Base-by-base conservation (phyloP, 75 land plant species). In the Gnetum montanum region DNA sequence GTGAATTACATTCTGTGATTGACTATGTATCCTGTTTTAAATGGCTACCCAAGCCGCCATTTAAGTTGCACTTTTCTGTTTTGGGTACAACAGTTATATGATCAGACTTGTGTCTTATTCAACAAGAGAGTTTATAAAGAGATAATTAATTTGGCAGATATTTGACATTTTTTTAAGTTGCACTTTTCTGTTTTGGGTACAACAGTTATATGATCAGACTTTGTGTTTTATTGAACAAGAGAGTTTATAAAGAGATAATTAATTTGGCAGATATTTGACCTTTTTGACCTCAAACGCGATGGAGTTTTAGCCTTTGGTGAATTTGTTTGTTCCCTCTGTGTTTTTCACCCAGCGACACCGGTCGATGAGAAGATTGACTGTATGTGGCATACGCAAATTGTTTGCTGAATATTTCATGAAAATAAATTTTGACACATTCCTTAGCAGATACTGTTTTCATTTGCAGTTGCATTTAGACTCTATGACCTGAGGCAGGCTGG, bases 291-390 rank as follows among this genome's bases (percentile, higher is more conserved):
- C 16, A 90, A 90, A 30, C 77, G 62, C 5, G 75, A 85, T 58
- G 90, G 87, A 7, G 84, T 80, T 19, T 82, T 90, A 23, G 96
- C 85, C 19, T 90, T 90, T 60, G 91, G 71, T 13, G 96, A 90
- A 45, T 90, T 90, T 72, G 87, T 90, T 44, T 71, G 82, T 18
- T 69, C 85, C n/a, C 60, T 90, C 6, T 70, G 84, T 45, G 57
- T 86, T 30, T 90, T 90, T 55, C 96, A 90, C 43, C 96, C 96
- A 13, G 49, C 62, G 43, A 72, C 91, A 53, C 75, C 76, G 6
- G 54, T 40, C 38, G 62, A 65, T 50, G 80, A 82, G 2, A 90
- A 90, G 68, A 74, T 90, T 36, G 60, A 65, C 58, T 90, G 96
- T 90, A 72, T 69, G 77, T 49, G 30, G 3, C 7, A 15, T 13